These are phyloP conservation scores for Syncephalastrum racemosum DNA, from an alignment of 371 early-diverging fungal species.

Conservation along the genomic window DNA sequence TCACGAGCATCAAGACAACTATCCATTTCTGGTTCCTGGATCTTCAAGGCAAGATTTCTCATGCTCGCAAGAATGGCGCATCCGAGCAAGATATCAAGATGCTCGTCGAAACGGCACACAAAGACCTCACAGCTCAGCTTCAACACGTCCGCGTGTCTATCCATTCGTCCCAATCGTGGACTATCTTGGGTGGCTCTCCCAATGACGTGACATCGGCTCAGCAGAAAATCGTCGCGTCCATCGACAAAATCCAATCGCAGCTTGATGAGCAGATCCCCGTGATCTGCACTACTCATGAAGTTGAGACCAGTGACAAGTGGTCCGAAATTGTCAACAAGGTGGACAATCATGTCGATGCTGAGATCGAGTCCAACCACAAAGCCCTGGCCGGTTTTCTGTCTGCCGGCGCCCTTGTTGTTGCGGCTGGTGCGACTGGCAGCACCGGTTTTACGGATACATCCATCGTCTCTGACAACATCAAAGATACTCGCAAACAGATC, in stretches of 20 bases:
- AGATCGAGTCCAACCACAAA: too few species aligned
- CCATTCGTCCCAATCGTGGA: constrained; percentile 18
- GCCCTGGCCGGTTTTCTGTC: too few species aligned
- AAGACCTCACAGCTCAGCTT: constrained; percentile 22
- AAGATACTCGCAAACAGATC: constrained; percentile 14
- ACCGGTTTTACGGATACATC: neutral
- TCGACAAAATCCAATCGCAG: constrained; percentile 24
- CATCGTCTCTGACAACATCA: constrained; percentile 8
- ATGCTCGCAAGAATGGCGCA: constrained; percentile 27
- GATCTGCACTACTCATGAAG: constrained; percentile 6
- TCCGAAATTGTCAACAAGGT: too few species aligned
- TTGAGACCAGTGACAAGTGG: too few species aligned
- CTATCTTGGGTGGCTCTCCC: constrained; percentile 7
- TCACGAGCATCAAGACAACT: constrained; percentile 32
- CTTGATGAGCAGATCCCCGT: constrained; percentile 19
- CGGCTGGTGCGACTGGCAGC: neutral
- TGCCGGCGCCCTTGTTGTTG: constrained; percentile 1
- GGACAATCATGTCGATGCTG: too few species aligned
- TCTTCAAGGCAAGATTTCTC: constrained; percentile 19
- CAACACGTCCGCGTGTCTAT: constrained; percentile 13
- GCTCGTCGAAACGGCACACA: constrained; percentile 24
- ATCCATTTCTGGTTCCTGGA: constrained; percentile 35
- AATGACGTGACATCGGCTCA: constrained; percentile 18
- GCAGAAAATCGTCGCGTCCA: constrained; percentile 26
- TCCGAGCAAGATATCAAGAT: constrained; percentile 35